Conservation (phyloP, 495 filamentous ascomycete genomes). For the Hyaloscypha bicolor region DNA sequence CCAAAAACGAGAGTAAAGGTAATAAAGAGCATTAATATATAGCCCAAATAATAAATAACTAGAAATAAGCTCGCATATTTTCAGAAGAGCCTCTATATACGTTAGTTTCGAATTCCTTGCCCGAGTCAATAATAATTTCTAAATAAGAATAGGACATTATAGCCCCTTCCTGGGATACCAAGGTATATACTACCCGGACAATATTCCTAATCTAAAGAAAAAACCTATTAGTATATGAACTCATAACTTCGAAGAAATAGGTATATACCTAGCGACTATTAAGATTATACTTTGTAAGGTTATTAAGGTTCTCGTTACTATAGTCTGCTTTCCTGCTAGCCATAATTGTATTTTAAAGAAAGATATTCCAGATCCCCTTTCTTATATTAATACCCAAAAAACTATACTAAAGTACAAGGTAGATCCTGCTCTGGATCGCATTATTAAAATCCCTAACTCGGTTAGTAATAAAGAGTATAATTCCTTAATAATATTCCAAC, state of each 20-base stretch:
- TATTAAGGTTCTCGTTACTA: background rate
- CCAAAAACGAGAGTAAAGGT: too few species aligned
- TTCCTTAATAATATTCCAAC: slow-evolving; percentile 25
- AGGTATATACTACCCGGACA: too few species aligned
- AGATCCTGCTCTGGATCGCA: slow-evolving; percentile 17
- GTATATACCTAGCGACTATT: background rate
- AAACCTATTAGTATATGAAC: too few species aligned
- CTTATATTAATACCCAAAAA: background rate
- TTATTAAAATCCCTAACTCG: slow-evolving; percentile 20
- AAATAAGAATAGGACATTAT: too few species aligned
- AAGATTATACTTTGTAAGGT: background rate
- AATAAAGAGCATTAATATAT: too few species aligned
- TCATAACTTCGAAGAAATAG: background rate
- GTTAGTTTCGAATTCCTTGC: too few species aligned
- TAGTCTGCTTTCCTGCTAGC: background rate
- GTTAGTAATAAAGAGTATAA: slow-evolving; percentile 24
- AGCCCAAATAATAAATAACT: background rate
- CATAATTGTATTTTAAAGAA: slow-evolving; percentile 23
- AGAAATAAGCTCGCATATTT: too few species aligned
- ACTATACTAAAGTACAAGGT: slow-evolving; percentile 16
- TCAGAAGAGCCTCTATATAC: too few species aligned
- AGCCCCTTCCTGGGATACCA: too few species aligned
- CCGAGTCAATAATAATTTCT: too few species aligned
- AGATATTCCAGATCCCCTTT: background rate
- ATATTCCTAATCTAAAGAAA: too few species aligned